These are phyloP conservation scores for Akanthomyces lecanii DNA, from an alignment of 2,329 filamentous ascomycete genomes.

Conservation along the genomic window DNA sequence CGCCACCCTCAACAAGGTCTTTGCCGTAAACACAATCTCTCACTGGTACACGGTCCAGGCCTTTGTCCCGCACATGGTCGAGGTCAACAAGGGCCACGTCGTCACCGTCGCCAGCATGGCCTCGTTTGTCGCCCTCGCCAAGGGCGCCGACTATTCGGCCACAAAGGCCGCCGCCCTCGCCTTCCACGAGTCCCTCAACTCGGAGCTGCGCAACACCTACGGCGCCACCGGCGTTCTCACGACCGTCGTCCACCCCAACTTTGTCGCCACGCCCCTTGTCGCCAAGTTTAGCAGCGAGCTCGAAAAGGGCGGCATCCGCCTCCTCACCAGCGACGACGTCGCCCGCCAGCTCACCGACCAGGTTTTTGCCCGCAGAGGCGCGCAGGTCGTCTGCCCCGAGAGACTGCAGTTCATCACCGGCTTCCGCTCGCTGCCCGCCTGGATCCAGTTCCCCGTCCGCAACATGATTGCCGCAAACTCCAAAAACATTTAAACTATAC, in stretches of 20 bases:
- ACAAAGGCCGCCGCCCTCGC: slow-evolving; percentile 58
- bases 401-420: slow-evolving; percentile 13
- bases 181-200: slow-evolving; percentile 58
- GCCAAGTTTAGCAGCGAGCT: slow-evolving; percentile 23
- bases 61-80: slow-evolving; percentile 59
- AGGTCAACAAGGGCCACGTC: slow-evolving; percentile 60
- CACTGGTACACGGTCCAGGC: slow-evolving; percentile 59
- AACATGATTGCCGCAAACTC: background rate
- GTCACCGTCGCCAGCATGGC: slow-evolving; percentile 62
- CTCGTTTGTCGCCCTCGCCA: slow-evolving; percentile 52
- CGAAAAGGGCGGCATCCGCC: slow-evolving; percentile 20
- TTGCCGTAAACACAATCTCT: slow-evolving; percentile 60
- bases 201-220: slow-evolving; percentile 51
- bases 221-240: slow-evolving; percentile 57
- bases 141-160: slow-evolving; percentile 59
- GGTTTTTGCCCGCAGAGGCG: slow-evolving; percentile 37
- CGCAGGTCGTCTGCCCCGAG: slow-evolving; percentile 38
- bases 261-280: slow-evolving; percentile 25
- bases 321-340: slow-evolving; percentile 29
- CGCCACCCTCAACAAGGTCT: slow-evolving; percentile 54
- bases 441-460: slow-evolving; percentile 11
- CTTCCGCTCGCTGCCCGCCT: slow-evolving; percentile 8
- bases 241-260: slow-evolving; percentile 51
- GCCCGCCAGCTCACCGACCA: slow-evolving; percentile 37
- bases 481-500: slow-evolving; percentile 9